These are phyloP conservation scores for Handroanthus guayacan DNA, from an alignment of 257 asterid species.

Conservation along the genomic window DNA sequence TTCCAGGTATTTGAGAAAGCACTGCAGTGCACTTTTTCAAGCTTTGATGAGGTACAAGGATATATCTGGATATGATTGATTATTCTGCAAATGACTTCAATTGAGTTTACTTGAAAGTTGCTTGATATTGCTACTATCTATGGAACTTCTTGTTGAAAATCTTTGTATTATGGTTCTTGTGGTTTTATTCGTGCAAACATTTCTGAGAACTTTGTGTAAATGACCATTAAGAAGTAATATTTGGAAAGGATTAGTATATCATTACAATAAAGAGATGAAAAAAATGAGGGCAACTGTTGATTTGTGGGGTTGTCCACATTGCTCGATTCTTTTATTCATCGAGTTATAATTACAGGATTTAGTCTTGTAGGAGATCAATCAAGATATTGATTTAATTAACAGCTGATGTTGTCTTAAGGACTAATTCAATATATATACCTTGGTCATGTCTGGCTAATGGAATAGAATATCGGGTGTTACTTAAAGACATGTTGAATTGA, in stretches of 20 bases:
- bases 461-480: not conserved
- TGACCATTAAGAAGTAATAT: not conserved
- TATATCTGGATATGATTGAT: slow-evolving; percentile 3
- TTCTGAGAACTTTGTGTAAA: slow-evolving; percentile 5
- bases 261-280: not conserved
- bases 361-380: not conserved
- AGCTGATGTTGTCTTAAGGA: not conserved
- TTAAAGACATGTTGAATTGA: not conserved
- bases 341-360: slow-evolving; percentile 13
- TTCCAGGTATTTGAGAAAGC: slow-evolving; percentile 91
- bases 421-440: not conserved
- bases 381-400: not conserved
- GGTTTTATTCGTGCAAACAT: not conserved
- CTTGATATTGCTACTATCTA: not conserved
- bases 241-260: not conserved
- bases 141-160: not conserved
- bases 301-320: not conserved
- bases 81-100: slow-evolving; percentile 15
- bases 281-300: not conserved
- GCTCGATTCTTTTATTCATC: not conserved
- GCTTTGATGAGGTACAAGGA: slow-evolving; percentile 78
- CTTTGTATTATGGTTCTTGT: not conserved
- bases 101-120: slow-evolving; percentile 19
- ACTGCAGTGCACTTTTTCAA: slow-evolving; percentile 74
- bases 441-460: slow-evolving; percentile 11